phyloP scores from a whole-genome alignment of 2,329 filamentous ascomycete genomes.

The Alternaria novae-zelandiae region DNA sequence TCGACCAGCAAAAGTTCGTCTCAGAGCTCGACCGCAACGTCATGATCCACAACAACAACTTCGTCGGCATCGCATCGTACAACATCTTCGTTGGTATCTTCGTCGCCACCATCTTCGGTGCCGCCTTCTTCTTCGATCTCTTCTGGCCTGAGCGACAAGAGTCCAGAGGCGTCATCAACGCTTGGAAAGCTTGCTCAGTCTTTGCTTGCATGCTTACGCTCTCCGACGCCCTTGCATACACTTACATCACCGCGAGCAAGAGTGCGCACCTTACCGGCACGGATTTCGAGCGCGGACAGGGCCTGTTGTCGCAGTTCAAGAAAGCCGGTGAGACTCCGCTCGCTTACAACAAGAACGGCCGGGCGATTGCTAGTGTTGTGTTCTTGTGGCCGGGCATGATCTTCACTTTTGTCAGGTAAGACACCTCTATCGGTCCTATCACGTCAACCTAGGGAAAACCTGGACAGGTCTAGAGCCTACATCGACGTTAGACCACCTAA shows the following conservation, averaged over 20 bases:
- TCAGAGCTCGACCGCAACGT: constrained; percentile 48
- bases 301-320: constrained; percentile 44
- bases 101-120: constrained; percentile 64
- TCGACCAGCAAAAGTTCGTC: constrained; percentile 60
- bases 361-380: constrained; percentile 59
- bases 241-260: constrained; percentile 58
- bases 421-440: not conserved
- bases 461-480: not conserved
- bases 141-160: constrained; percentile 65
- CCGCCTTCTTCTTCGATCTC: constrained; percentile 67
- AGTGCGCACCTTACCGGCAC: constrained; percentile 56
- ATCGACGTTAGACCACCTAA: not conserved
- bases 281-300: constrained; percentile 33
- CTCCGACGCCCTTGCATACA: constrained; percentile 57
- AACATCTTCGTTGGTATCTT: constrained; percentile 66
- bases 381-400: constrained; percentile 62
- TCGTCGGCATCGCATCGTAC: constrained; percentile 62
- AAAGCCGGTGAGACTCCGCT: constrained; percentile 43
- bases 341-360: constrained; percentile 57
- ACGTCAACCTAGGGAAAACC: not conserved
- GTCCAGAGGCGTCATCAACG: constrained; percentile 55
- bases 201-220: constrained; percentile 57
- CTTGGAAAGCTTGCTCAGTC: constrained; percentile 62
- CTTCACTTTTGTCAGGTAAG: constrained; percentile 55
- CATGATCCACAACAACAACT: constrained; percentile 61